Conservation (phyloP, 2,329 filamentous ascomycete species). For the Zymoseptoria ardabiliae region DNA sequence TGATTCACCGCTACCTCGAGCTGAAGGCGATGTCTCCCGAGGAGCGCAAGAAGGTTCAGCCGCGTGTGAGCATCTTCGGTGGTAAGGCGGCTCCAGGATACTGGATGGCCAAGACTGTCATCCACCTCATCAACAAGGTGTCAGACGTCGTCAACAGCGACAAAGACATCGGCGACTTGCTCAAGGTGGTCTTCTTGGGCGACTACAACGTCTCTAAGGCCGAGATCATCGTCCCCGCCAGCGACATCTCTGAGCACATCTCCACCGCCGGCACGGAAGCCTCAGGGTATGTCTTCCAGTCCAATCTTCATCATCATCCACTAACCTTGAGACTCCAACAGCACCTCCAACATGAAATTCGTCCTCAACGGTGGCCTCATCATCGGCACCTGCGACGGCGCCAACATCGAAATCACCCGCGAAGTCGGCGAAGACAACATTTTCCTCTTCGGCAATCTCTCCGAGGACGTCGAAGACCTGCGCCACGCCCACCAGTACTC, state of each 20-base stretch:
- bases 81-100: slow-evolving; percentile 97
- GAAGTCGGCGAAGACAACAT: slow-evolving; percentile 96
- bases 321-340: background rate
- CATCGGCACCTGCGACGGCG: slow-evolving; percentile 54
- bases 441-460: slow-evolving; percentile 93
- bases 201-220: slow-evolving; percentile 99
- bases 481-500: slow-evolving; percentile 85
- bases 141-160: slow-evolving; percentile 88
- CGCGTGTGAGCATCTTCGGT: slow-evolving; percentile 91
- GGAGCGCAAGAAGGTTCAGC: slow-evolving; percentile 76
- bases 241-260: slow-evolving; percentile 96
- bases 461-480: slow-evolving; percentile 93
- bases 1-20: slow-evolving; percentile 86
- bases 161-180: slow-evolving; percentile 78
- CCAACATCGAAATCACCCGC: slow-evolving; percentile 65
- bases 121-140: slow-evolving; percentile 91
- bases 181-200: slow-evolving; percentile 95
- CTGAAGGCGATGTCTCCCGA: slow-evolving; percentile 80
- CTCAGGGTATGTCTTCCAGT: slow-evolving; percentile 38
- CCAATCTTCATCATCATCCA: background rate
- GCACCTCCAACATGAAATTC: slow-evolving; percentile 99
- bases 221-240: slow-evolving; percentile 90
- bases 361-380: slow-evolving; percentile 94
- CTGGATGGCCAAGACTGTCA: slow-evolving; percentile 97
- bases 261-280: slow-evolving; percentile 93